Percentiles rank a stretch among this genome's conserved stretches.
Evolutionary conservation across 495 filamentous ascomycete species (phyloP).

Genomic region (Lasiosphaeria miniovina): DNA sequence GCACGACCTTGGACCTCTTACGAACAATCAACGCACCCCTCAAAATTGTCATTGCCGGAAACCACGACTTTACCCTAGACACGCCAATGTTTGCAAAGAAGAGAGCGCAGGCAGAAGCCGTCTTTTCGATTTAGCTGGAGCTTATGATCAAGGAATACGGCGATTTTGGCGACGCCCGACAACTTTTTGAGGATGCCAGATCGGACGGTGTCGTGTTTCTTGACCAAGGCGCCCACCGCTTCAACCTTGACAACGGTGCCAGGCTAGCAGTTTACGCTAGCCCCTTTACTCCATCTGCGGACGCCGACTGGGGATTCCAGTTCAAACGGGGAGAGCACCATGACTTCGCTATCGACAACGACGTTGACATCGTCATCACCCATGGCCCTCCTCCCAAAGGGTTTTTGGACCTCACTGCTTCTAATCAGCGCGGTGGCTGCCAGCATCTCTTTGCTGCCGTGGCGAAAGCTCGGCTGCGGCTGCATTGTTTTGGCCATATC

Average conservation of each 20-base stretch:
- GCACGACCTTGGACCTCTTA: conserved; percentile 52
- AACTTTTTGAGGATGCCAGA: conserved; percentile 11
- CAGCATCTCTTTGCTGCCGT: conserved; percentile 55
- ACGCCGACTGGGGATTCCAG: conserved; percentile 45
- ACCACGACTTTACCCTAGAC: conserved; percentile 76
- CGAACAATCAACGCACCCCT: conserved; percentile 56
- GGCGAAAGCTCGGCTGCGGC: conserved; percentile 47
- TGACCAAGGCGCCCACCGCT: conserved; percentile 1
- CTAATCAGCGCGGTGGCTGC: conserved; percentile 50
- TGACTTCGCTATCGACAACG: conserved; percentile 44
- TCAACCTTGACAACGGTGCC: conserved; percentile 4
- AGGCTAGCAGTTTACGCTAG: conserved; percentile 43
- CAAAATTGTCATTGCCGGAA: conserved; percentile 77
- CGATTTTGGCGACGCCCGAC: conserved; percentile 19
- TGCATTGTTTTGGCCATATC: conserved; percentile 76
- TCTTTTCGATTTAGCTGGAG: conserved; percentile 7
- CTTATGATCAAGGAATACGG: conserved; percentile 14
- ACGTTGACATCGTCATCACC: conserved; percentile 65
- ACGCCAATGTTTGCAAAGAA: conserved; percentile 25
- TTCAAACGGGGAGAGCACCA: conserved; percentile 44
- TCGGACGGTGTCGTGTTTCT: conserved; percentile 1
- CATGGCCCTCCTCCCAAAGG: conserved; percentile 70
- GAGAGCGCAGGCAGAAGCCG: neutral
- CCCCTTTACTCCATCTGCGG: conserved; percentile 64
- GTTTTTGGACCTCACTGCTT: conserved; percentile 49